Percentiles rank a stretch among this genome's conserved stretches.
Evolutionary conservation across 768 basidiomycete species (phyloP).

Genomic region (Tulasnella sp.): DNA sequence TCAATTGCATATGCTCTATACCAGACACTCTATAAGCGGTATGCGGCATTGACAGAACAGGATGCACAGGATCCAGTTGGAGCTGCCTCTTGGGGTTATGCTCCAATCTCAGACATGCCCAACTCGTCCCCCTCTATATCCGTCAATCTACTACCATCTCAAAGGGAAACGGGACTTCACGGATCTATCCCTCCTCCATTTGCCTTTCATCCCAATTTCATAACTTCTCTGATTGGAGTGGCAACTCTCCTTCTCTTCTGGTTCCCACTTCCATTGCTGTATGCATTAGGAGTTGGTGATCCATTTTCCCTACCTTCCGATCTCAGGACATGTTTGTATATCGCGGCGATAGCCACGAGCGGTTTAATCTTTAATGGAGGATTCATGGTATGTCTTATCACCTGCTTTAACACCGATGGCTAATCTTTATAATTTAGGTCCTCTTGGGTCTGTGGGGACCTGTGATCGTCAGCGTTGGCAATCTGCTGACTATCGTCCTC

Average conservation of each 20-base stretch:
- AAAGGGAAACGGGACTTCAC: not conserved
- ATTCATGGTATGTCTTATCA: slow-evolving; percentile 50
- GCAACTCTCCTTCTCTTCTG: slow-evolving; percentile 13
- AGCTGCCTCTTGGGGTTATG: not conserved
- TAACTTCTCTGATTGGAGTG: slow-evolving; percentile 15
- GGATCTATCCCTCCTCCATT: slow-evolving; percentile 13
- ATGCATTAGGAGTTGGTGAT: slow-evolving; percentile 6
- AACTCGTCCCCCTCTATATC: not conserved
- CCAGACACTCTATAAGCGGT: slow-evolving; percentile 75
- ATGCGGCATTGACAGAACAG: slow-evolving; percentile 38
- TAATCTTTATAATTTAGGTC: slow-evolving; percentile 34
- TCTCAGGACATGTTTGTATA: slow-evolving; percentile 33
- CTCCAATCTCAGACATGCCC: not conserved
- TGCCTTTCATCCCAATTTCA: slow-evolving; percentile 16
- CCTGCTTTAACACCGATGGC: not conserved
- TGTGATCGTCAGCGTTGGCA: slow-evolving; percentile 76
- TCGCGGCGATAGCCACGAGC: slow-evolving; percentile 52
- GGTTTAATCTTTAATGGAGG: slow-evolving; percentile 78
- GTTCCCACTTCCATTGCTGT: slow-evolving; percentile 11
- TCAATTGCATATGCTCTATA: slow-evolving; percentile 64
- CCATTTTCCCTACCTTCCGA: slow-evolving; percentile 37
- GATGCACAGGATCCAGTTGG: not conserved
- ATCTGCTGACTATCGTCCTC: slow-evolving; percentile 86
- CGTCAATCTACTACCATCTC: not conserved
- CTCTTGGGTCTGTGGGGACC: slow-evolving; percentile 80